These are phyloP conservation scores for Dioscorea dumetorum DNA, from an alignment of 106 monocot species.

Conservation along the genomic window DNA sequence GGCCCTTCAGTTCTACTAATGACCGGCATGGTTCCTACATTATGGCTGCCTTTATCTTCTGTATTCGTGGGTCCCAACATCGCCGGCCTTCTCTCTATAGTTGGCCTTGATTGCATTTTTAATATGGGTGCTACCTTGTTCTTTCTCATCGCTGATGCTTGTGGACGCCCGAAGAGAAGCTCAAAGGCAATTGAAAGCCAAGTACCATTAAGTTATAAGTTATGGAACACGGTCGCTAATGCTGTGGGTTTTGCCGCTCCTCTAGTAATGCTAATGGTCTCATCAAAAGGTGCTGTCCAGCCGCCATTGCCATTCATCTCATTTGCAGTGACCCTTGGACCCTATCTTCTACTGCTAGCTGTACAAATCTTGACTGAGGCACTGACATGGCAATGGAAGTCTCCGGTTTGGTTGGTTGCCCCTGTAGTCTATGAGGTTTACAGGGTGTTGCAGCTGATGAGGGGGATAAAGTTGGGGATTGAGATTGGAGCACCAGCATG, in stretches of 20 bases:
- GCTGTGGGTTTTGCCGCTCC: constrained; percentile 60
- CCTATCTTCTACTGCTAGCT: constrained; percentile 70
- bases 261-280: constrained; percentile 34
- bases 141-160: constrained; percentile 89
- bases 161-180: constrained; percentile 33
- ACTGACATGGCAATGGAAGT: constrained; percentile 90
- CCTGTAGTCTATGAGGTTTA: constrained; percentile 88
- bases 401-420: constrained; percentile 88
- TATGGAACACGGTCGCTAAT: constrained; percentile 77
- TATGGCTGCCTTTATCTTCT: constrained; percentile 78
- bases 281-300: constrained; percentile 35
- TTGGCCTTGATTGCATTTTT: constrained; percentile 89
- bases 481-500: constrained; percentile 70
- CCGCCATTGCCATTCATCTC: constrained; percentile 50
- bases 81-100: constrained; percentile 72
- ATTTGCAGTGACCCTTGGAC: constrained; percentile 64
- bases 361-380: constrained; percentile 74
- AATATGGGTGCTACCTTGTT: constrained; percentile 90
- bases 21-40: constrained; percentile 77
- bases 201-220: constrained; percentile 44
- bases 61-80: constrained; percentile 67
- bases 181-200: constrained; percentile 7
- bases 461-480: constrained; percentile 52
- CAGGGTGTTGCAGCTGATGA: constrained; percentile 86
- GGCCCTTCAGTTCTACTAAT: constrained; percentile 69